Evolutionary conservation across 148 eudicot species (phyloP).

Genomic region (Heliosperma pusillum): DNA sequence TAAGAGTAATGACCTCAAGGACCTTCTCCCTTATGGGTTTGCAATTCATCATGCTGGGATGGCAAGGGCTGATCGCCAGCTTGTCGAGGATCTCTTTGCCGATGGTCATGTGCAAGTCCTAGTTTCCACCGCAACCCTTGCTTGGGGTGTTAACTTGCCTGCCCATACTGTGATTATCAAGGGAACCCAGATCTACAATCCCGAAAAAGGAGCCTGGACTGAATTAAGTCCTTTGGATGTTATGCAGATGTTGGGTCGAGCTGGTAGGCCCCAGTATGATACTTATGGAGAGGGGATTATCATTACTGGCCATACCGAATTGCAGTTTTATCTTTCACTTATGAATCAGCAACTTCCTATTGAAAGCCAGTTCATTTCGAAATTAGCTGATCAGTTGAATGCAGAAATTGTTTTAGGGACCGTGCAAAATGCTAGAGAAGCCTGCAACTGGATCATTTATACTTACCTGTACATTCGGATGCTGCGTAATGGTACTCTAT

Average conservation of each 20-base stretch:
- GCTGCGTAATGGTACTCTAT: constrained; percentile 67
- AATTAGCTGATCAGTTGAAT: constrained; percentile 87
- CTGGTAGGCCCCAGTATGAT: constrained; percentile 81
- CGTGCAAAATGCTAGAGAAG: constrained; percentile 91
- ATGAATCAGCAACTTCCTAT: constrained; percentile 85
- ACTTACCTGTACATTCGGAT: constrained; percentile 84
- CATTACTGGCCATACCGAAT: constrained; percentile 65
- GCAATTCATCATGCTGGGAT: constrained; percentile 79
- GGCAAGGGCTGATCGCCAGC: constrained; percentile 69
- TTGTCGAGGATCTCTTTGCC: constrained; percentile 67
- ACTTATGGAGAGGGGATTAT: constrained; percentile 76
- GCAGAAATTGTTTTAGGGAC: constrained; percentile 96
- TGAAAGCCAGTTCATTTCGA: constrained; percentile 71
- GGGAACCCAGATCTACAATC: constrained; percentile 79
- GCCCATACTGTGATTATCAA: constrained; percentile 77
- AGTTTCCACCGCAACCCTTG: constrained; percentile 79
- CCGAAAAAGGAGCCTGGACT: constrained; percentile 82
- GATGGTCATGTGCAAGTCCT: constrained; percentile 68
- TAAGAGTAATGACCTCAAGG: constrained; percentile 70
- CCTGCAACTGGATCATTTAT: constrained; percentile 77
- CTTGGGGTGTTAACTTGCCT: constrained; percentile 81
- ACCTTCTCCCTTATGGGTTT: constrained; percentile 69
- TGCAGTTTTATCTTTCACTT: constrained; percentile 65
- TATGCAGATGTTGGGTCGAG: constrained; percentile 87
- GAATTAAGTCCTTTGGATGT: constrained; percentile 79